Conservation (phyloP, 116 monocot genomes). For the Trichopus zeylanicus region DNA sequence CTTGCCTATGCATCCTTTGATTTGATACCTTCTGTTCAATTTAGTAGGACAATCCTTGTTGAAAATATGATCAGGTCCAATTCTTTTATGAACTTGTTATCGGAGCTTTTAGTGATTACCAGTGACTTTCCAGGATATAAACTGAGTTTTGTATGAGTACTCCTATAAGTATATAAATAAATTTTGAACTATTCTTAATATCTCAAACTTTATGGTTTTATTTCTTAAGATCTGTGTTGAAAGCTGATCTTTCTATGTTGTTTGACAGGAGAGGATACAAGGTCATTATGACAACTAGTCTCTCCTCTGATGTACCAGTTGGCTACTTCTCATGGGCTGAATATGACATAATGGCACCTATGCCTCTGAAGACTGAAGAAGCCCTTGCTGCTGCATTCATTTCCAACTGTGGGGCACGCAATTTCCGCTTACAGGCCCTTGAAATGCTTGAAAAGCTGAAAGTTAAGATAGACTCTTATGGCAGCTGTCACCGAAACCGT, state of each 20-base stretch:
- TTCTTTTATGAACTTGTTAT: no score
- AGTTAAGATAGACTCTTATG: conserved; percentile 85
- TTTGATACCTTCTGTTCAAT: no score
- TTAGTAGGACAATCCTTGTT: no score
- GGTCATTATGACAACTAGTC: conserved; percentile 87
- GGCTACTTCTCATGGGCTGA: conserved; percentile 98
- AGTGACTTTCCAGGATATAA: no score
- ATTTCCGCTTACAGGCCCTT: conserved; percentile 81
- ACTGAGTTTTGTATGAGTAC: no score
- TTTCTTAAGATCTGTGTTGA: background rate
- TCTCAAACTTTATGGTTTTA: background rate
- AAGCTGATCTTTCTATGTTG: conserved; percentile 2
- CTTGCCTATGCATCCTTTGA: no score
- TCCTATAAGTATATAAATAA: no score
- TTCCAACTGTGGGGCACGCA: conserved; percentile 89
- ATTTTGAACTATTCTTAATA: no score
- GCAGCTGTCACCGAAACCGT: conserved; percentile 74
- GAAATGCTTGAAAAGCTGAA: conserved; percentile 53
- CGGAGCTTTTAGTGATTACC: no score
- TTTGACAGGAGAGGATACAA: conserved; percentile 63
- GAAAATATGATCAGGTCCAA: no score
- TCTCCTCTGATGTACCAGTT: conserved; percentile 92
- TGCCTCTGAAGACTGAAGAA: conserved; percentile 62
- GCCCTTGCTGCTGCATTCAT: conserved; percentile 95
- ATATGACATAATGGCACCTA: conserved; percentile 94